Conservation (phyloP, 2,329 filamentous ascomycete species). For the Xylaria sp. region DNA sequence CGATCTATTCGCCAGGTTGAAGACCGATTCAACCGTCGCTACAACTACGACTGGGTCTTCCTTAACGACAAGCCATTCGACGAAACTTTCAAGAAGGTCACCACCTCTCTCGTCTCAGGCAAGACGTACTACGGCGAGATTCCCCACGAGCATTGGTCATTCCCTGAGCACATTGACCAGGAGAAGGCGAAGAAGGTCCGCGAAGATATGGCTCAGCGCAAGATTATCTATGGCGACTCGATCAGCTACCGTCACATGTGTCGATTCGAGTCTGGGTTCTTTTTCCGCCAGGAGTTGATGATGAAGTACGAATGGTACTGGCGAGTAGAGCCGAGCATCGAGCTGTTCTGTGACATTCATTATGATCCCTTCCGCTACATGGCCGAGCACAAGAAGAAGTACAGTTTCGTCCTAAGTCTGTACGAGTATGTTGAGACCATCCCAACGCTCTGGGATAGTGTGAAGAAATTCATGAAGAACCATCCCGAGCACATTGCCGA, state of each 20-base stretch:
- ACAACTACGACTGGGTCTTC: slow-evolving; percentile 99
- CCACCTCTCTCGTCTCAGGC: slow-evolving; percentile 81
- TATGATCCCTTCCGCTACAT: slow-evolving; percentile 97
- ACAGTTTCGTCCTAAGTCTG: slow-evolving; percentile 90
- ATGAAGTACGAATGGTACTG: slow-evolving; percentile 98
- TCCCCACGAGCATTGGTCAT: slow-evolving; percentile 91
- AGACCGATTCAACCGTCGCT: slow-evolving; percentile 95
- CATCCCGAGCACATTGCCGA: slow-evolving; percentile 82
- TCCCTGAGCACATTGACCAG: slow-evolving; percentile 91
- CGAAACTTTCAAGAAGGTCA: slow-evolving; percentile 88
- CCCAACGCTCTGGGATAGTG: slow-evolving; percentile 89
- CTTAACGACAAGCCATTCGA: slow-evolving; percentile 95
- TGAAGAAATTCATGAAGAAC: slow-evolving; percentile 87
- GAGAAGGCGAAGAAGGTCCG: slow-evolving; percentile 86
- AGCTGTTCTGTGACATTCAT: slow-evolving; percentile 91
- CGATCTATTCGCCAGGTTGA: slow-evolving; percentile 94
- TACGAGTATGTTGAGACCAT: slow-evolving; percentile 98
- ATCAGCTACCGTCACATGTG: slow-evolving; percentile 99
- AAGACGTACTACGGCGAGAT: slow-evolving; percentile 89
- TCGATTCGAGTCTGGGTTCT: slow-evolving; percentile 97
- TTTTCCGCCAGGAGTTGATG: slow-evolving; percentile 93
- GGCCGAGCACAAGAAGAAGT: slow-evolving; percentile 95
- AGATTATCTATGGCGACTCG: slow-evolving; percentile 98
- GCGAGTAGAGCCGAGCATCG: slow-evolving; percentile 95
- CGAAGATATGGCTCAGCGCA: slow-evolving; percentile 86